phyloP scores from a whole-genome alignment of 768 basidiomycete genomes.

The Leccinum pellstonianum region DNA sequence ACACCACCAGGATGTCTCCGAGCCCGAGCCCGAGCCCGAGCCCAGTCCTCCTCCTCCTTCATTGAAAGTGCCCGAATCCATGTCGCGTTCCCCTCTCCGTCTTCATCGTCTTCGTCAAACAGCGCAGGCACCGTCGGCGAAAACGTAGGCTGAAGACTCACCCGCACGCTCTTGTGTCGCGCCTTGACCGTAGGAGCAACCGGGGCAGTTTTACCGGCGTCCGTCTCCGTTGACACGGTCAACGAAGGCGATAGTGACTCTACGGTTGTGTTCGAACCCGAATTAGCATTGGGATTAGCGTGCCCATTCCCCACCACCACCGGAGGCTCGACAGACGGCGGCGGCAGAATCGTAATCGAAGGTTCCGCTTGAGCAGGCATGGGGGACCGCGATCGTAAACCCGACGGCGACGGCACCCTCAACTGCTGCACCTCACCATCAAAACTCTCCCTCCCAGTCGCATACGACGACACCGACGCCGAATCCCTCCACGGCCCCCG shows the following conservation, averaged over 20 bases:
- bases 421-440: conserved; percentile 27
- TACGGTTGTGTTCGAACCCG: not conserved
- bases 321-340: conserved; percentile 12
- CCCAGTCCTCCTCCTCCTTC: not conserved
- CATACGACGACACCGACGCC: conserved; percentile 55
- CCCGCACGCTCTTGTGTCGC: conserved; percentile 73
- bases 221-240: not conserved
- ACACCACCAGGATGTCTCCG: too few species aligned
- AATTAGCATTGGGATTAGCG: not conserved
- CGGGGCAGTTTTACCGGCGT: not conserved
- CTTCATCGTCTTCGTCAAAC: conserved; percentile 46
- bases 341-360: conserved; percentile 13
- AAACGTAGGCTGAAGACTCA: conserved; percentile 75
- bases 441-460: conserved; percentile 59
- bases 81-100: conserved; percentile 14
- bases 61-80: conserved; percentile 12
- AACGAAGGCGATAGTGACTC: not conserved
- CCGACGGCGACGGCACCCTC: conserved; percentile 7
- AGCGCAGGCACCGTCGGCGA: conserved; percentile 67
- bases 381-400: not conserved
- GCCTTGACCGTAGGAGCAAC: not conserved
- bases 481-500: conserved; percentile 17
- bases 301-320: not conserved
- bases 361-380: not conserved
- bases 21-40: too few species aligned